phyloP scores from a whole-genome alignment of 768 basidiomycete genomes.

The Pleurotus djamor region DNA sequence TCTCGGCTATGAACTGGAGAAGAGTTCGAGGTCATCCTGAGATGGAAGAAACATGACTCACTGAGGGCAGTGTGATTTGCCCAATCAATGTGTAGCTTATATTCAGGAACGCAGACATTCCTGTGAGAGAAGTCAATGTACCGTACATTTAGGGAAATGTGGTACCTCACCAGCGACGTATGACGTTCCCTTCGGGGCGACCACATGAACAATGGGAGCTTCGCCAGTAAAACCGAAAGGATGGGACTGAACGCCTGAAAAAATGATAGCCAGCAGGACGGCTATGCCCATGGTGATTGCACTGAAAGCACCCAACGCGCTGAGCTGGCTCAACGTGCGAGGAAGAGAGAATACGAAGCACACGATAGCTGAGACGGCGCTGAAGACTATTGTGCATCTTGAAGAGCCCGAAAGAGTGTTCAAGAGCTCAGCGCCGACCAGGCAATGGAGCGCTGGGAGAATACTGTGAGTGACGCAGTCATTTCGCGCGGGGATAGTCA shows the following conservation, averaged over 20 bases:
- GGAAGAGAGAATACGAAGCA: conserved; percentile 43
- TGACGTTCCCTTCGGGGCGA: conserved; percentile 34
- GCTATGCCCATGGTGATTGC: conserved; percentile 45
- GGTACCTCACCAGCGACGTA: conserved; percentile 30
- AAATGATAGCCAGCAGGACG: conserved; percentile 39
- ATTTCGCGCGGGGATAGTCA: too few species aligned
- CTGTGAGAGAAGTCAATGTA: conserved; percentile 10
- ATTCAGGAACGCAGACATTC: conserved; percentile 45
- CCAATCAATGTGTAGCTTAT: conserved; percentile 44
- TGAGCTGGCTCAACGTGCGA: conserved; percentile 40
- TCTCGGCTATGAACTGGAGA: conserved; percentile 41
- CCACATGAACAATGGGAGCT: conserved; percentile 32
- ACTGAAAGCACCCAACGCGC: conserved; percentile 36
- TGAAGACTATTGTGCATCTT: conserved; percentile 36
- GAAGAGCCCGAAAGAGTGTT: conserved; percentile 43
- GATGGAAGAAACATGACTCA: conserved; percentile 7
- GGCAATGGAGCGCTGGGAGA: conserved; percentile 34
- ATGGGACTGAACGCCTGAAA: conserved; percentile 34
- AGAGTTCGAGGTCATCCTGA: neutral
- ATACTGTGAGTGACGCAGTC: too few species aligned
- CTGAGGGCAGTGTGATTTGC: conserved; percentile 40
- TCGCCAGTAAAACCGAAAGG: conserved; percentile 37
- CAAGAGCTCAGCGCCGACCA: conserved; percentile 43
- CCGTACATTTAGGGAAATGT: neutral
- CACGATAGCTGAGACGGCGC: conserved; percentile 27